These are phyloP conservation scores for Melaleuca alternifolia DNA, from an alignment of 345 rosid species.

Conservation along the genomic window DNA sequence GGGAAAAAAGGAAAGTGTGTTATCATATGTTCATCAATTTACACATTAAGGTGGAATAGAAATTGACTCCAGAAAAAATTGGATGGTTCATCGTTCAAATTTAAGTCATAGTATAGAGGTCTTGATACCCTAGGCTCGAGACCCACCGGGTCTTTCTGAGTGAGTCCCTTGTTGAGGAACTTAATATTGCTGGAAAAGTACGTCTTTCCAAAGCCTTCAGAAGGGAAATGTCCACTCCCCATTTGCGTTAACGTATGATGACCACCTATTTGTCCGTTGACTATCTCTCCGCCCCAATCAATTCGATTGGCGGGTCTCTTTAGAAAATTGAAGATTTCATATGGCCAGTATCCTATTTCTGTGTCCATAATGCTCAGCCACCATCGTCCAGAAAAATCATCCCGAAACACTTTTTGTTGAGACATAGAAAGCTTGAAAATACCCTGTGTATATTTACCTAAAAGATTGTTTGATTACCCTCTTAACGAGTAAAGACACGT, in stretches of 20 bases:
- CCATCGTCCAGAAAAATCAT: background rate
- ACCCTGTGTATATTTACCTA: background rate
- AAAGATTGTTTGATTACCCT: slow-evolving; percentile 2
- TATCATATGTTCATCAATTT: too few species aligned
- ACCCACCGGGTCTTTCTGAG: background rate
- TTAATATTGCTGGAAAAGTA: background rate
- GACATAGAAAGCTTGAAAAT: background rate
- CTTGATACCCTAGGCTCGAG: fast-evolving
- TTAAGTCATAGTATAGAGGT: background rate
- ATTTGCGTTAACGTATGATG: background rate
- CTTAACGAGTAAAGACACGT: background rate
- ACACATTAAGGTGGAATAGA: too few species aligned
- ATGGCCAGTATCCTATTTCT: background rate
- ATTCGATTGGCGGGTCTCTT: too few species aligned
- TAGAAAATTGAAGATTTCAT: background rate
- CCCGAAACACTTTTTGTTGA: background rate
- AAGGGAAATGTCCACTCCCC: background rate
- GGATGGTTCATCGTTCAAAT: background rate
- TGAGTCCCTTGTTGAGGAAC: fast-evolving
- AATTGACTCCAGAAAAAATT: background rate
- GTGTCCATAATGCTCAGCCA: background rate
- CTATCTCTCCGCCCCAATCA: too few species aligned
- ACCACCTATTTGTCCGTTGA: too few species aligned
- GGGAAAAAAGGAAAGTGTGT: too few species aligned
- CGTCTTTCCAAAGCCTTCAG: background rate